A percentile compares a stretch with the other conserved stretches of the same genome.
phyloP scores from a whole-genome alignment of 176 grass and related monocot genomes.

The Cymbopogon citratus region DNA sequence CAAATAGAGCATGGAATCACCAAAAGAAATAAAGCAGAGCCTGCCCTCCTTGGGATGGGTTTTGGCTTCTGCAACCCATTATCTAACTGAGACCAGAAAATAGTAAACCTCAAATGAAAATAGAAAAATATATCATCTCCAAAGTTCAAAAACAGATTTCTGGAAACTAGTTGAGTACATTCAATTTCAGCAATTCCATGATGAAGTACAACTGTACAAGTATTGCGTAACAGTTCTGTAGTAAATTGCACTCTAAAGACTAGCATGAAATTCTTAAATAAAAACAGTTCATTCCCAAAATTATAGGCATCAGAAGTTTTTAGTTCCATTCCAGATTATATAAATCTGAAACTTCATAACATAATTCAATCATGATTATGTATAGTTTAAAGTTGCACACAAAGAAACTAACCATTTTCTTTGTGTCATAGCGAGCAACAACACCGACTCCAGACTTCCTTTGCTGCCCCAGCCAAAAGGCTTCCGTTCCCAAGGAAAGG shows the following conservation, averaged over 20 bases:
- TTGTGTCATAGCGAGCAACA: constrained; percentile 71
- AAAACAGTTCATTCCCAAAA: background rate
- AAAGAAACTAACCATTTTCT: constrained; percentile 53
- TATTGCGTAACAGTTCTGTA: background rate
- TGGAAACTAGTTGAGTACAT: background rate
- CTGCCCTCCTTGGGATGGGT: background rate
- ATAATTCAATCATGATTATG: background rate
- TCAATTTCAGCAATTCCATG: background rate
- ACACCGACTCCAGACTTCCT: constrained; percentile 66
- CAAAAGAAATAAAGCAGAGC: background rate
- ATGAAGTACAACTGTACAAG: too few species aligned
- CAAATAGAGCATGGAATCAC: too few species aligned
- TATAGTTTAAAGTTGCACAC: background rate
- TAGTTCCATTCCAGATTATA: background rate
- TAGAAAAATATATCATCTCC: background rate
- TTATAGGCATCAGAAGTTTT: background rate
- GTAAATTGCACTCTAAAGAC: background rate
- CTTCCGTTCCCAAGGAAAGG: constrained; percentile 73
- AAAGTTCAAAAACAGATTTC: background rate
- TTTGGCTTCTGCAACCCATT: background rate
- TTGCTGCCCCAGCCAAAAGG: constrained; percentile 59
- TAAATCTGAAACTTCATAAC: constrained; percentile 4
- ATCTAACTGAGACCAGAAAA: background rate
- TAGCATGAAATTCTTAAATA: background rate
- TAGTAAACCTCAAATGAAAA: background rate